These are phyloP conservation scores for Leptographium lundbergii DNA, from an alignment of 2,329 filamentous ascomycete species.

Conservation along the genomic window DNA sequence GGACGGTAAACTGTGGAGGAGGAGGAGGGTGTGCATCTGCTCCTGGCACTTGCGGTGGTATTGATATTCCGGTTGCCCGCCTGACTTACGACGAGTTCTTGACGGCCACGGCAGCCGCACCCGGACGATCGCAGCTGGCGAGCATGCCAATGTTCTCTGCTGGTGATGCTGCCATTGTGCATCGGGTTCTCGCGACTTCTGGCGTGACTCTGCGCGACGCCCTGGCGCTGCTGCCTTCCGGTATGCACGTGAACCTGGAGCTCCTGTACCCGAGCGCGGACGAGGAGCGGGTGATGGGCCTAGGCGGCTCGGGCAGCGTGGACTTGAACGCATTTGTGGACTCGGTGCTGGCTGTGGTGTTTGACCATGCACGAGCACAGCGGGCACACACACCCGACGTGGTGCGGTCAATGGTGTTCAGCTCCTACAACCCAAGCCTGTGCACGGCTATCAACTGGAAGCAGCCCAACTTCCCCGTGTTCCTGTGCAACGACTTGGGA, in stretches of 20 bases:
- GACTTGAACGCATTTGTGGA: constrained; percentile 86
- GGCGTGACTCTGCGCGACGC: constrained; percentile 73
- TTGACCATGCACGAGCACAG: constrained; percentile 71
- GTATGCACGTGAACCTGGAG: constrained; percentile 85
- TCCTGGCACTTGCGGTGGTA: constrained; percentile 12
- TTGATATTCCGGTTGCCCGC: constrained; percentile 72
- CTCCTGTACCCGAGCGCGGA: constrained; percentile 69
- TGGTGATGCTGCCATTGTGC: constrained; percentile 49
- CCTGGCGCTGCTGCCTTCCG: constrained; percentile 58
- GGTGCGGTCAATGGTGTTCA: constrained; percentile 83
- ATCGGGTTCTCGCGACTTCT: constrained; percentile 59
- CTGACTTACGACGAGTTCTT: constrained; percentile 64
- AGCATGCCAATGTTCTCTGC: constrained; percentile 32
- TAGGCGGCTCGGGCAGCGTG: constrained; percentile 50
- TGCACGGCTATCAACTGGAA: constrained; percentile 98
- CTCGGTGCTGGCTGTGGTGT: constrained; percentile 70
- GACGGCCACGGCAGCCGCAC: constrained; percentile 31
- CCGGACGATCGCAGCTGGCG: constrained; percentile 30
- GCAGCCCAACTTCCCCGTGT: constrained; percentile 93
- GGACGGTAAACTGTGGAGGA: constrained; percentile 49
- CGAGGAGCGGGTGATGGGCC: constrained; percentile 57
- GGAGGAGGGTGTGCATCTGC: not conserved
- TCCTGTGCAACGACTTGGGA: constrained; percentile 87
- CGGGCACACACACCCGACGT: constrained; percentile 54
- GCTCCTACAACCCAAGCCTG: constrained; percentile 78